Evolutionary conservation across 345 rosid genomes (phyloP), one percentile per base, ranked within the genome.

Genomic region (Salix arbutifolia): DNA sequence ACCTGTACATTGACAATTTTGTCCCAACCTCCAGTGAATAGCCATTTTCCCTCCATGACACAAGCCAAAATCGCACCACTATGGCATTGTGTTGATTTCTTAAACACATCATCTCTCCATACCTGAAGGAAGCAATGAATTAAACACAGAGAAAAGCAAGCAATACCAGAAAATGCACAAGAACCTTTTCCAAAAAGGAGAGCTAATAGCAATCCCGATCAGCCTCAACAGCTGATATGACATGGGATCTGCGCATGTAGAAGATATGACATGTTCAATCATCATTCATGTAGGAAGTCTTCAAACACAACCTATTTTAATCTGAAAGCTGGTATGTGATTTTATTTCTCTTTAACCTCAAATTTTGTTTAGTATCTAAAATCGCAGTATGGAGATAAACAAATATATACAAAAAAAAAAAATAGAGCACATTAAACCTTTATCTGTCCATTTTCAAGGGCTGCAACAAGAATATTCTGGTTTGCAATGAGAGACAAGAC

Each of bases 11-110:
- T 80, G 82, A 95, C 69, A 74, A 82, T 87, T 83, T 86, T 91
- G 87, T 93, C 99, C 97, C 97, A 90, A 64, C 99, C 97, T 83
- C 94, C 97, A 1, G 91, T 82, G 74, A 93, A 87, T 33, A 93
- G 85, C 89, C 87, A 88, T 78, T 85, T 87, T 48, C 85, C 90
- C n/a, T 89, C 88, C 84, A 93, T 61, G 66, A 72, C 79, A 79
- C 75, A 71, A 30, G 91, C 81, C 65, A 93, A 91, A 71, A 91
- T 83, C 70, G 95, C 90, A 83, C 97, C 89, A 65, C 74, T 70
- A 35, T 93, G 96, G 56, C 72, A 65, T 81, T 91, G 78, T 35
- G 74, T 69, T 11, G 91, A 87, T 82, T 88, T 93, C 85, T 86
- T 68, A 76, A 83, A 76, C 66, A 73, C 52, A 37, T 90, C 97